Base-by-base conservation (phyloP, 305 asterid genomes). In the Plantago lanceolata region DNA sequence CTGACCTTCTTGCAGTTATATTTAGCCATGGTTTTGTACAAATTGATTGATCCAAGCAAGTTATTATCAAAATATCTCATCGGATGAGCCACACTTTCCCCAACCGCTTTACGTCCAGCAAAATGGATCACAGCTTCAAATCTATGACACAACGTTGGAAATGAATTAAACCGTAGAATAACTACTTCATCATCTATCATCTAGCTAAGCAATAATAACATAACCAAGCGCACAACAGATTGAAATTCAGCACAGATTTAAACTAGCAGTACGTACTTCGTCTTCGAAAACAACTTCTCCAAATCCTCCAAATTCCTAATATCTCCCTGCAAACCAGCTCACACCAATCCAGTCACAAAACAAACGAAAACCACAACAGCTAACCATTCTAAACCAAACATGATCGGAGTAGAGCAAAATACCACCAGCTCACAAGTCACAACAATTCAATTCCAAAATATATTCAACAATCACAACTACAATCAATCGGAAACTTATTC, bases 31-130 rank as follows among this genome's bases (percentile, higher is more conserved):
- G 76, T 73, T 67, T 72, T 77, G 76, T 86, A 92, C 19, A 92
- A 67, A 65, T 62, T 85, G 65, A 85, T 79, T 5, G 98, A 88
- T 68, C 98, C 98, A 59, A 78, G 65, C 78, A 92, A 72, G 69
- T 92, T 92, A 68, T 92, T 92, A 56, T 92, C 98, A 24, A 83
- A 92, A 59, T 92, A 92, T 65, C 85, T 80, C 71, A 85, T 74
- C 43, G 98, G 98, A 74, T 79, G 52, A 31, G 83, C 89, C 55
- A 92, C 96, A 77, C 98, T 92, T 78, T 92, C 98, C 21, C 90
- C 98, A 63, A 92, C 98, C 67, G 96, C 96, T 78, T 92, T 92
- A 50, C 84, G 95, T 63, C 96, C 98, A 52, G 98, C 98, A 79
- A 92, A 92, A 78, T 92, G 98, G 24, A 92, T 73, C 50, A 92